These are phyloP conservation scores for Candida lessepsii DNA, from an alignment of 805 yeast genomes.

Conservation along the genomic window DNA sequence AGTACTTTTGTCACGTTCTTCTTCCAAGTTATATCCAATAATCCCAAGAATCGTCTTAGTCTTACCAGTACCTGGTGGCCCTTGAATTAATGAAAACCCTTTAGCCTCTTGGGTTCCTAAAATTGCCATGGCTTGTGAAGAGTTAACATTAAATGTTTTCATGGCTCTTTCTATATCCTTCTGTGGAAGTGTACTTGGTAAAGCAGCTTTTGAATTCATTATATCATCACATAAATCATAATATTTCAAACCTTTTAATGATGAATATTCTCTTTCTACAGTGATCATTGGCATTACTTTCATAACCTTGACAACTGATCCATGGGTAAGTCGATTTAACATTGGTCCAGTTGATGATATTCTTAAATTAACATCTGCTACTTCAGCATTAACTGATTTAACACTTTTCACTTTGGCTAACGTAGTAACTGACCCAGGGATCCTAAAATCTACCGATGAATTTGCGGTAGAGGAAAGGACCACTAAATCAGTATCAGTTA, in stretches of 20 bases:
- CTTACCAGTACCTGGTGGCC: slow-evolving; percentile 99
- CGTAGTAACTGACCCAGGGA: slow-evolving; percentile 49
- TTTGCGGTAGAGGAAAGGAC: slow-evolving; percentile 28
- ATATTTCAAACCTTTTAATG: slow-evolving; percentile 76
- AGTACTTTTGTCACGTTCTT: slow-evolving; percentile 11
- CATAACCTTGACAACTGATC: slow-evolving; percentile 63
- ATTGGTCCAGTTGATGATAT: slow-evolving; percentile 55
- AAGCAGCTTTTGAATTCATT: slow-evolving; percentile 60
- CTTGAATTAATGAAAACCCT: slow-evolving; percentile 92
- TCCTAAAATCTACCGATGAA: slow-evolving; percentile 24
- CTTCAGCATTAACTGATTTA: slow-evolving; percentile 63
- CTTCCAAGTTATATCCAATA: slow-evolving; percentile 66
- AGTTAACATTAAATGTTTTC: slow-evolving; percentile 60
- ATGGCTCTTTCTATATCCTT: slow-evolving; percentile 41
- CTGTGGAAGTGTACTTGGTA: slow-evolving; percentile 34
- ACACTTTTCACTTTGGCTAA: slow-evolving; percentile 78
- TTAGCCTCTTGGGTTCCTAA: slow-evolving; percentile 60
- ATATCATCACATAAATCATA: slow-evolving; percentile 75
- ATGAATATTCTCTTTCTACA: slow-evolving; percentile 86
- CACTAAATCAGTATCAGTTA: slow-evolving; percentile 76
- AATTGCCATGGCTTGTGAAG: slow-evolving; percentile 90
- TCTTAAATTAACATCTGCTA: slow-evolving; percentile 71
- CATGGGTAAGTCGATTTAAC: slow-evolving; percentile 58
- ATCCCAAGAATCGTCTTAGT: slow-evolving; percentile 95
- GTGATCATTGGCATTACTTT: slow-evolving; percentile 86